These are phyloP conservation scores for Hericium coralloides DNA, from an alignment of 768 basidiomycete species.

Conservation along the genomic window DNA sequence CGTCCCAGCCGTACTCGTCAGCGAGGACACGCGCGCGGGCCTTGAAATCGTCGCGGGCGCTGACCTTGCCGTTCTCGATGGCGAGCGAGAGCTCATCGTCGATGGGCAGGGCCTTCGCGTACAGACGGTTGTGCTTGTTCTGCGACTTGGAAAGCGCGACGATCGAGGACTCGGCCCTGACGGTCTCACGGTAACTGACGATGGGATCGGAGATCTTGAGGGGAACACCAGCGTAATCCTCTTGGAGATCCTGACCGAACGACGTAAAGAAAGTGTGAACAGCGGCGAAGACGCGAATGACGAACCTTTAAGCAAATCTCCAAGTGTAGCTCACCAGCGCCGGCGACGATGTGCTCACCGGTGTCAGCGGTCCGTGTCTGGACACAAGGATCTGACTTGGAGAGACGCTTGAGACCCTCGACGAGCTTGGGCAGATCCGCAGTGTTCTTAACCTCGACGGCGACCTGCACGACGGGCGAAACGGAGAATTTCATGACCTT, in stretches of 20 bases:
- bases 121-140: constrained; percentile 99
- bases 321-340: constrained; percentile 97
- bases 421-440: constrained; percentile 98
- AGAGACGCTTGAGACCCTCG: constrained; percentile 99
- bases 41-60: constrained; percentile 95
- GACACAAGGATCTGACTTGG: constrained; percentile 99
- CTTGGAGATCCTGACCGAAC: constrained; percentile 81
- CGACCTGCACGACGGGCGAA: constrained; percentile 97
- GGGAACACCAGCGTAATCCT: constrained; percentile 98
- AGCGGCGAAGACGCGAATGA: neutral
- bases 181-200: constrained; percentile 96
- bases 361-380: constrained; percentile 88
- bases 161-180: constrained; percentile 91
- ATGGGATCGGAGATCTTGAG: constrained; percentile 98
- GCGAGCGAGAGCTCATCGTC: constrained; percentile 92
- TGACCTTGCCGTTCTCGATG: constrained; percentile 83
- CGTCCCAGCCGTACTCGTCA: constrained; percentile 97
- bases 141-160: constrained; percentile 98
- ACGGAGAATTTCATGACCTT: constrained; percentile 99
- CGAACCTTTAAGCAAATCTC: constrained; percentile 97
- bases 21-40: constrained; percentile 90
- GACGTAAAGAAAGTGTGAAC: neutral
- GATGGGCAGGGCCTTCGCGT: constrained; percentile 85
- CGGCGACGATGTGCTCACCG: constrained; percentile 98
- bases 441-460: constrained; percentile 99